phyloP scores from a whole-genome alignment of 345 rosid species.

The Orychophragmus violaceus region DNA sequence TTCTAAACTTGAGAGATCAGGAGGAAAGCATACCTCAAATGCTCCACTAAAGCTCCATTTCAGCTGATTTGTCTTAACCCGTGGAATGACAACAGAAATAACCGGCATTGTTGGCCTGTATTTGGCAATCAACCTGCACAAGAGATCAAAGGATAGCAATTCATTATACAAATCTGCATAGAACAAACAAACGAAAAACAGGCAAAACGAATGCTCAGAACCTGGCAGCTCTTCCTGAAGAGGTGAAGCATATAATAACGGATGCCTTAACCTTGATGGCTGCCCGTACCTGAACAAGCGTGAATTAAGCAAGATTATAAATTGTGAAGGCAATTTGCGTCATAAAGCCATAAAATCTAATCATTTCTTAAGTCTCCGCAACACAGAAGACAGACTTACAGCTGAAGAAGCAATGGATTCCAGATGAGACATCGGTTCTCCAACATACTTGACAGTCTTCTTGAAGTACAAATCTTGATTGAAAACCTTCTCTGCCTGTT shows the following conservation, averaged over 20 bases:
- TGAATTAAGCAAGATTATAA: conserved; percentile 1
- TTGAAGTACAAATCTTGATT: conserved; percentile 89
- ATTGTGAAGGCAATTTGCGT: not conserved
- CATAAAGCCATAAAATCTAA: not conserved
- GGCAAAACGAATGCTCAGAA: conserved; percentile 19
- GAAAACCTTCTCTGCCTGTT: conserved; percentile 94
- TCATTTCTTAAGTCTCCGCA: not conserved
- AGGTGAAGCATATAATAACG: conserved; percentile 91
- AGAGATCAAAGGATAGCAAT: not conserved
- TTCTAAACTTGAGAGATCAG: not conserved
- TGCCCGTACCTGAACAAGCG: conserved; percentile 68
- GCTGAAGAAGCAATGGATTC: conserved; percentile 99
- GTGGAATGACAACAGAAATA: conserved; percentile 92
- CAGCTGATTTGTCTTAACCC: conserved; percentile 93
- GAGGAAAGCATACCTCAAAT: conserved; percentile 57
- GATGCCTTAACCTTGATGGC: conserved; percentile 99
- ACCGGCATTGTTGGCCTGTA: conserved; percentile 99
- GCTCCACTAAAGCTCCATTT: conserved; percentile 99
- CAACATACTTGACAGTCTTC: conserved; percentile 81
- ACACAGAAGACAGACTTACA: conserved; percentile 37
- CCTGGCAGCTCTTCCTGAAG: conserved; percentile 99
- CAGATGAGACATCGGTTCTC: conserved; percentile 94
- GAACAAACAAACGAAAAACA: not conserved
- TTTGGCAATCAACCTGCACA: conserved; percentile 89
- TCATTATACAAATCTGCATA: not conserved